Evolutionary conservation across 345 rosid genomes (phyloP).

Genomic region (Turritis glabra): DNA sequence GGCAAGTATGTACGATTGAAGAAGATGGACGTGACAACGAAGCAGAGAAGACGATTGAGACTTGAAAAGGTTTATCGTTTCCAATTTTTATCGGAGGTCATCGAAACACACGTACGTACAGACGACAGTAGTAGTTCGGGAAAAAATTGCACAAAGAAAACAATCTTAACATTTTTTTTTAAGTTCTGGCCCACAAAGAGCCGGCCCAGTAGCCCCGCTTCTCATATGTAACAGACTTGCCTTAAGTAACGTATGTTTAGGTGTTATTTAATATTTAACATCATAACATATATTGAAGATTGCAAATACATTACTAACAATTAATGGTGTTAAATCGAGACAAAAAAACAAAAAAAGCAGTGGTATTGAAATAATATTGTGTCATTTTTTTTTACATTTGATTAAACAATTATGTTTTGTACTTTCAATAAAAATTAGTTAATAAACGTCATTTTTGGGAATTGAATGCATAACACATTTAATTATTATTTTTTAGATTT

Average conservation of each 20-base stretch:
- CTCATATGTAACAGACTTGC: background rate
- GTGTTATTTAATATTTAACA: background rate
- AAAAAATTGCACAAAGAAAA: no score
- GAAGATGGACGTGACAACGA: no score
- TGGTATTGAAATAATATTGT: no score
- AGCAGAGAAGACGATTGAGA: background rate
- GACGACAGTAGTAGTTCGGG: background rate
- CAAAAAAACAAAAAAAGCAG: no score
- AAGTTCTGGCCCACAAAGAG: background rate
- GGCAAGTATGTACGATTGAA: background rate
- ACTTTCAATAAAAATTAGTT: no score
- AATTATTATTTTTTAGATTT: no score
- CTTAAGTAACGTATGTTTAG: no score
- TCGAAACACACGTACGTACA: background rate
- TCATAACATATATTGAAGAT: background rate
- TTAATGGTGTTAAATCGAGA: background rate
- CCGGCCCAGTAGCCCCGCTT: background rate
- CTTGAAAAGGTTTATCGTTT: background rate
- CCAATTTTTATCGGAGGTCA: background rate
- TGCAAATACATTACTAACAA: background rate
- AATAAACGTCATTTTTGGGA: no score
- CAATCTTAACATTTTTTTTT: no score
- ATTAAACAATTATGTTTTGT: no score
- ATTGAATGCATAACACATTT: no score
- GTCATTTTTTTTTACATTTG: no score